Evolutionary conservation across 2,329 filamentous ascomycete genomes (phyloP), one percentile per base, ranked within the genome.

Genomic region (Aspergillus ibericus): DNA sequence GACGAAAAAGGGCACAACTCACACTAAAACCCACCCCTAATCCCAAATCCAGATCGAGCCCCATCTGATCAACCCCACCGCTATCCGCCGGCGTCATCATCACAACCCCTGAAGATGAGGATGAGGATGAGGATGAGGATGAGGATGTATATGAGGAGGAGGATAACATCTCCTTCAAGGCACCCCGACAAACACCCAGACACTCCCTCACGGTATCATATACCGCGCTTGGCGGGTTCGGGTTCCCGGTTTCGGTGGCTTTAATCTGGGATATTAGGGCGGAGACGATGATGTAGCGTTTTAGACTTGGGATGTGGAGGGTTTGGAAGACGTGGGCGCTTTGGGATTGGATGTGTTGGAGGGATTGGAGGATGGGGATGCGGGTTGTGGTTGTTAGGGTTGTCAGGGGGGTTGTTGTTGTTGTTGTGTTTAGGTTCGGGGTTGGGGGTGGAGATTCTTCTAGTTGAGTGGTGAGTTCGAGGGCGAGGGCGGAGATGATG

Each of bases 401-500:
- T 47, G 42, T 38, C 3, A 63, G 35, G 18, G 55, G 53, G 29
- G n/a, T 25, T 7, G 12, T 7, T 2, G 13, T 16, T 27, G 3
- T 25, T 29, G 25, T 16, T 40, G 22, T 12, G 6, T 15, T 8
- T 20, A 29, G 10, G 27, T 4, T 18, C 13, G 47, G 15, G 22
- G 40, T 35, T 46, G 50, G 7, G 13, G 44, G 18, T n/a, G 40
- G 49, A 35, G 18, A 56, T 49, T 70, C 67, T 51, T 66, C 67
- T n/a, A 68, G 50, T 38, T 70, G 67, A n/a, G 60, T 63, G 32
- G 63, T 53, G 22, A 68, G 51, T 51, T 70, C 67, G 10, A 68
- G 51, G 15, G 66, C 62, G 15, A 68, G 32, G 12, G 61, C 55
- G 10, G 60, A 55, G 27, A 68, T 63, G 20, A 67, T 55, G 34